Percentiles rank a stretch among this genome's conserved stretches.
These are phyloP conservation scores for Radiomyces spectabilis DNA, from an alignment of 192 early-diverging fungal genomes.

Conservation along the genomic window DNA sequence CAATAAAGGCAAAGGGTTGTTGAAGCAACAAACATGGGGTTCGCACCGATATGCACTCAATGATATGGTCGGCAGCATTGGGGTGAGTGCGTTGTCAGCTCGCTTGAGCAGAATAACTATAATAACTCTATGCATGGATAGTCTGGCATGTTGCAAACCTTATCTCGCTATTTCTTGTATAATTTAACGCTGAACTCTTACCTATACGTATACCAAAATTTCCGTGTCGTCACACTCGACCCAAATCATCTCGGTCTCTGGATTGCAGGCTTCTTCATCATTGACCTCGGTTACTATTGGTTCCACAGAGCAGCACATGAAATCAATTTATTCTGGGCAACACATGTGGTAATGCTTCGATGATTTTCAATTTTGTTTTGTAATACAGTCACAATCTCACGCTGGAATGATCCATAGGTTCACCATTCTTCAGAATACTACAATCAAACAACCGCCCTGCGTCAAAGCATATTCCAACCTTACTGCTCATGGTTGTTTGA, in stretches of 20 bases:
- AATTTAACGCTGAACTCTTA: conserved; percentile 37
- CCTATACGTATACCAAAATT: conserved; percentile 46
- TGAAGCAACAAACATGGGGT: too few species aligned
- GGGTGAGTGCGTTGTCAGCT: too few species aligned
- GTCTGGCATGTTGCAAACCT: conserved; percentile 47
- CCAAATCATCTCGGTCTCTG: conserved; percentile 36
- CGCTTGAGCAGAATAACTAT: too few species aligned
- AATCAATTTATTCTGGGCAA: conserved; percentile 52
- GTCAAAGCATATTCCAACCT: conserved; percentile 42
- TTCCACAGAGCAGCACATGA: conserved; percentile 54
- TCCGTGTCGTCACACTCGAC: conserved; percentile 31
- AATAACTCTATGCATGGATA: too few species aligned
- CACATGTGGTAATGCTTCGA: conserved; percentile 40
- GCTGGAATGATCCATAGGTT: too few species aligned
- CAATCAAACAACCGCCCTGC: conserved; percentile 48
- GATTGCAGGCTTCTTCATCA: conserved; percentile 44
- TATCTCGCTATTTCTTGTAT: conserved; percentile 39
- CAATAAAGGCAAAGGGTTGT: conserved; percentile 19
- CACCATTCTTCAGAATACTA: conserved; percentile 46
- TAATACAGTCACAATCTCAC: not conserved
- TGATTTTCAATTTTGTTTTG: not conserved
- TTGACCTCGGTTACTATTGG: conserved; percentile 40
- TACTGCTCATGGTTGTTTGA: conserved; percentile 48
- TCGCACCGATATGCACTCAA: too few species aligned
- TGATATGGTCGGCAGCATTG: too few species aligned